Evolutionary conservation across 2,329 filamentous ascomycete genomes (phyloP), one percentile per base, ranked within the genome.

Genomic region (Hypoxylon sp.): DNA sequence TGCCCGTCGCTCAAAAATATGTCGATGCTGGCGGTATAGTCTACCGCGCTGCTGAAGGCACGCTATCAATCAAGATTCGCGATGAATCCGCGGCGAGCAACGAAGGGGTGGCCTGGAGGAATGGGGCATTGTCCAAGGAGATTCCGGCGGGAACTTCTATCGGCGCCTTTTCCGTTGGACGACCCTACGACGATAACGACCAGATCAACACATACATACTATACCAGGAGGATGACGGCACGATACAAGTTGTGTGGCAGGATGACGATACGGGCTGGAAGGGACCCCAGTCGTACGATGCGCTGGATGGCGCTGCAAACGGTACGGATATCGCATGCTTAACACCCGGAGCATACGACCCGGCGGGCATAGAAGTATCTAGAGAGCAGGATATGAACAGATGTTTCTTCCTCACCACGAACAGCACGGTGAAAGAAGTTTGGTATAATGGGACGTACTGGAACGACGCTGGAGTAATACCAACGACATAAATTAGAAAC

Each of bases 301-400:
- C 68, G 22, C 37, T 72, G 7, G 44, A 47, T 3, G 58, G 49
- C 7, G 68, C 70, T 1, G 56, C 50, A 7, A 46, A 50, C 17
- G 66, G 64, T 0, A 67, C 70, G n/a, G 69, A 72, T 50, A 69
- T 72, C n/a, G 49, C 58, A 10, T 72, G 69, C 34, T 46, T 70
- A n/a, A 71, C 64, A 19, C 58, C 65, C 8, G 69, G 56, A 4
- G 59, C 68, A 6, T 65, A 64, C 39, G 59, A 59, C 11, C 5
- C 24, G 20, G 34, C 32, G 6, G 56, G 48, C 22, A 43, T 64
- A 19, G 49, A 28, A 13, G 47, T 72, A 41, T 67, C 66, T n/a
- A 62, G 56, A 43, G 60, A 65, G 15, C 69, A 72, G 56, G 63
- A 72, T 30, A 70, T 70, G 70, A 72, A 72, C 19, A 65, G 69